These are phyloP conservation scores for Potentilla sterilis DNA, from an alignment of 306 rosid genomes.

Conservation along the genomic window DNA sequence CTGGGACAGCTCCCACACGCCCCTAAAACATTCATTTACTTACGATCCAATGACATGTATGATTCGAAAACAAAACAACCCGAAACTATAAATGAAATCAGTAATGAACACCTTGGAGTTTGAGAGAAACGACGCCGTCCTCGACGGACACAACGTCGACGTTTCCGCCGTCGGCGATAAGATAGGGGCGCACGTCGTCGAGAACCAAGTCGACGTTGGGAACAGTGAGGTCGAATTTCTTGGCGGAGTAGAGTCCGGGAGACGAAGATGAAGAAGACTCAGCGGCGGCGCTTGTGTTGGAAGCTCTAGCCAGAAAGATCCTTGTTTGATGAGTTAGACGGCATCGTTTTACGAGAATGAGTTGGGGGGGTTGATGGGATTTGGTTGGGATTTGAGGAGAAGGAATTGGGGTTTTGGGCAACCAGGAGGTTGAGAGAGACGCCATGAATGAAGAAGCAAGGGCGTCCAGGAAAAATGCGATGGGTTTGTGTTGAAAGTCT, in stretches of 20 bases:
- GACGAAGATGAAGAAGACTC: conserved; percentile 31
- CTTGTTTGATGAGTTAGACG: conserved; percentile 4
- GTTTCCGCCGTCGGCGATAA: conserved; percentile 89
- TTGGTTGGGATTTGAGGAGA: conserved; percentile 5
- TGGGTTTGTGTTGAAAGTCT: neutral
- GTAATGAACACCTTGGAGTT: conserved; percentile 55
- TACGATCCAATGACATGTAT: neutral
- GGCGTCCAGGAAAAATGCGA: neutral
- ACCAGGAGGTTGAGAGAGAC: conserved; percentile 31
- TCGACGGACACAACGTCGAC: conserved; percentile 82
- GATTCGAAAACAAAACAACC: neutral
- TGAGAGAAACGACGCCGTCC: conserved; percentile 80
- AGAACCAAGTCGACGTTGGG: conserved; percentile 83
- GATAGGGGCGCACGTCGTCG: conserved; percentile 91
- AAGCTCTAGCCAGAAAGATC: conserved; percentile 22
- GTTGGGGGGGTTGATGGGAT: conserved; percentile 21
- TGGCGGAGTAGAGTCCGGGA: conserved; percentile 82
- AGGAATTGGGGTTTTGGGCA: conserved; percentile 29
- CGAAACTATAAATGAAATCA: neutral
- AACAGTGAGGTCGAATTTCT: conserved; percentile 63
- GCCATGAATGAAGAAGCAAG: conserved; percentile 33
- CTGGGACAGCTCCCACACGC: conserved; percentile 95
- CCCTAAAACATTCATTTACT: conserved; percentile 29
- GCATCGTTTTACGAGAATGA: conserved; percentile 1
- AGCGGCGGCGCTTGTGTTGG: conserved; percentile 39